These are phyloP conservation scores for Debaryomyces prosopidis DNA, from an alignment of 805 yeast species.

Conservation along the genomic window DNA sequence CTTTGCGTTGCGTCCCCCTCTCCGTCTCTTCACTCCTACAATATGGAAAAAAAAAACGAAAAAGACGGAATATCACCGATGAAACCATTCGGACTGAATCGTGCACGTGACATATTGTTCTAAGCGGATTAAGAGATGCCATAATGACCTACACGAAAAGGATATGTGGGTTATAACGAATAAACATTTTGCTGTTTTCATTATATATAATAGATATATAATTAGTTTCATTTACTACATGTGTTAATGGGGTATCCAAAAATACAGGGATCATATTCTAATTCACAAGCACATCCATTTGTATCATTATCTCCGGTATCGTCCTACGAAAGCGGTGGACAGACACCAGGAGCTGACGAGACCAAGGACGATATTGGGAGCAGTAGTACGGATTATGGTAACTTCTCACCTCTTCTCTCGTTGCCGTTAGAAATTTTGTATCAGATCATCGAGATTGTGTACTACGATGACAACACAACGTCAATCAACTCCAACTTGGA, in stretches of 20 bases:
- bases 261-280: neutral
- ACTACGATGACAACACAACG: conserved; percentile 53
- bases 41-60: too few species aligned
- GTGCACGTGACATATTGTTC: too few species aligned
- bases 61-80: too few species aligned
- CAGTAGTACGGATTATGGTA: neutral
- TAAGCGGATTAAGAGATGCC: too few species aligned
- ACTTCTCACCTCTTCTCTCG: conserved; percentile 20
- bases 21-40: too few species aligned
- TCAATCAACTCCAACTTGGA: conserved; percentile 53
- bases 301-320: conserved; percentile 7
- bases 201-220: neutral
- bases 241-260: conserved; percentile 1
- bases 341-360: neutral
- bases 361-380: neutral
- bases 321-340: conserved; percentile 4
- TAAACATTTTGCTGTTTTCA: too few species aligned
- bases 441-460: conserved; percentile 55
- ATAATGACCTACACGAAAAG: too few species aligned
- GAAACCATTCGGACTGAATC: too few species aligned
- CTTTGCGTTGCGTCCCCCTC: too few species aligned
- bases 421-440: conserved; percentile 59
- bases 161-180: too few species aligned
- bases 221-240: neutral
- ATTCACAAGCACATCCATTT: neutral